Evolutionary conservation across 1,139 yeast species (phyloP).

Genomic region (Hemisphaericaspora subhashii): DNA sequence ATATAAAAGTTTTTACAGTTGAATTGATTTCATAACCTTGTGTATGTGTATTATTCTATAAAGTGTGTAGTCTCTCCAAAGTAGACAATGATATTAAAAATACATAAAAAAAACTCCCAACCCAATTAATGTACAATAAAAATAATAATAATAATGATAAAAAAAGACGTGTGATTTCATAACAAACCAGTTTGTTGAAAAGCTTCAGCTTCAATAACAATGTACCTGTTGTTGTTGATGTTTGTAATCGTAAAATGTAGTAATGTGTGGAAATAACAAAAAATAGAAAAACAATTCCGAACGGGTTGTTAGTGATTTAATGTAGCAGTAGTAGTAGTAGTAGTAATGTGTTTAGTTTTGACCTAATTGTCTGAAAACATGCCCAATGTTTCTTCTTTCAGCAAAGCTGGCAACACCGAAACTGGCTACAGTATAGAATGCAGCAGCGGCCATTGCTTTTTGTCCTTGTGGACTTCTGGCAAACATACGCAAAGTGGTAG

Average conservation of each 20-base stretch:
- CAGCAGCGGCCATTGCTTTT: conserved; percentile 13
- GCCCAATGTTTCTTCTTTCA: conserved; percentile 12
- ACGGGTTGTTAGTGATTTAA: background rate
- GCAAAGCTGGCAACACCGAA: conserved; percentile 13
- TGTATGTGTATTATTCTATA: background rate
- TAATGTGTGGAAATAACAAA: no score
- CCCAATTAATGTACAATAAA: conserved; percentile 2
- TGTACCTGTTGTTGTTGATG: no score
- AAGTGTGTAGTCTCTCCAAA: background rate
- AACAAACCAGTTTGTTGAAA: background rate
- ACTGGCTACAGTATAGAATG: conserved; percentile 13
- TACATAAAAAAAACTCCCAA: conserved; percentile 1
- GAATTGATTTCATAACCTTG: background rate
- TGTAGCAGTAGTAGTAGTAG: background rate
- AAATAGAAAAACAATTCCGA: no score
- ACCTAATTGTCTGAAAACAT: conserved; percentile 14
- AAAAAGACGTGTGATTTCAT: background rate
- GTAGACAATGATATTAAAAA: background rate
- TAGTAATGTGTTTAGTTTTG: background rate
- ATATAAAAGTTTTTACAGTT: background rate
- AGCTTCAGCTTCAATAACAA: conserved; percentile 1
- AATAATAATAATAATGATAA: background rate
- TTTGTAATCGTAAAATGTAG: no score
- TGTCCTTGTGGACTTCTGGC: conserved; percentile 6
- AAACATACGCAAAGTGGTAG: conserved; percentile 5